Evolutionary conservation across 495 filamentous ascomycete species (phyloP).

Genomic region (Sphaerosporella brunnea): DNA sequence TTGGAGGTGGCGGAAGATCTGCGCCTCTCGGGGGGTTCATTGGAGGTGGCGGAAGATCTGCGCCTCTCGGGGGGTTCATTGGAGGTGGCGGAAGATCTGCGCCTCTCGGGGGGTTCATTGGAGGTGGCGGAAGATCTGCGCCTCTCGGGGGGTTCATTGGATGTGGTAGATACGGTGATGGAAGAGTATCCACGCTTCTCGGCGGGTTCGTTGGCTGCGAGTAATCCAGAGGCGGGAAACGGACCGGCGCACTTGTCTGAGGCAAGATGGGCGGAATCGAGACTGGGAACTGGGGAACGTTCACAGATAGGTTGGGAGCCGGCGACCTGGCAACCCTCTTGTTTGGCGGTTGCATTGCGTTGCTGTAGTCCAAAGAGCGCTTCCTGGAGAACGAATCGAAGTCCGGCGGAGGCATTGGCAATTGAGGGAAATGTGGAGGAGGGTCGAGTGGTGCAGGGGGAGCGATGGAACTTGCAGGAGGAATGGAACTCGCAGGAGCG

Average conservation of each 20-base stretch:
- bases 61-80: no score
- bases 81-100: no score
- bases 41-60: no score
- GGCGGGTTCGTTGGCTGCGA: constrained; percentile 5
- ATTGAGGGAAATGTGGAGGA: constrained; percentile 14
- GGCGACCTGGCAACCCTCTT: constrained; percentile 24
- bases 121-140: no score
- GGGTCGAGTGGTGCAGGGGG: constrained; percentile 2
- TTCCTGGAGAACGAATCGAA: constrained; percentile 22
- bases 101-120: no score
- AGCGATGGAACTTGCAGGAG: constrained; percentile 2
- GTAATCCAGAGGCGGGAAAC: constrained; percentile 10
- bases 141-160: no score
- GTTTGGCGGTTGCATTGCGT: constrained; percentile 23
- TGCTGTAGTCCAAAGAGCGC: constrained; percentile 19
- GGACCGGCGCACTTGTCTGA: background rate
- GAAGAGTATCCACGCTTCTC: constrained; percentile 8
- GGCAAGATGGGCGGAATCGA: background rate
- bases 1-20: no score
- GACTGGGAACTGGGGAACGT: constrained; percentile 20
- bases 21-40: no score
- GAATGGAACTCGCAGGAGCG: no score
- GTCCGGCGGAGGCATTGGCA: constrained; percentile 21
- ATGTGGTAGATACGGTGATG: constrained; percentile 27
- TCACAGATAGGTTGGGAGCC: constrained; percentile 18